Conservation (phyloP, 2,329 filamentous ascomycete genomes). For the Cryphonectria parasitica region DNA sequence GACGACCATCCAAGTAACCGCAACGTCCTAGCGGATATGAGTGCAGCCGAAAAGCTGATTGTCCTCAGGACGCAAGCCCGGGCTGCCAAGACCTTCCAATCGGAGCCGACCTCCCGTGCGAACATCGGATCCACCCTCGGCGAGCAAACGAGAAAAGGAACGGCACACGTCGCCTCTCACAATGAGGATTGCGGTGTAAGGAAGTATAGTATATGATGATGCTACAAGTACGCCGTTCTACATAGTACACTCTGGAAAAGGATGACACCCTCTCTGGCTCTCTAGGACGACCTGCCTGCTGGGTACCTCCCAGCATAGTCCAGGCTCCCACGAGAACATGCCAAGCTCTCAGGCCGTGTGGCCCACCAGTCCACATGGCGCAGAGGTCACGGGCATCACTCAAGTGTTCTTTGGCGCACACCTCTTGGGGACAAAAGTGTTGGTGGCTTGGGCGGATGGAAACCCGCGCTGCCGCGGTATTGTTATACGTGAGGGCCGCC, state of each 20-base stretch:
- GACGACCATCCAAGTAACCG: background rate
- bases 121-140: background rate
- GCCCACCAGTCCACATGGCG: conserved; percentile 5
- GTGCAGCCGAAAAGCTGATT: background rate
- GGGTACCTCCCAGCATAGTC: background rate
- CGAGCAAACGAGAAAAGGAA: background rate
- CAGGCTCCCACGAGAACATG: conserved; percentile 3
- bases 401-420: background rate
- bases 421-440: background rate
- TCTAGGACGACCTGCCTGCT: background rate
- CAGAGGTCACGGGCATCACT: background rate
- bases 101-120: background rate
- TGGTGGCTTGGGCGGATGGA: background rate
- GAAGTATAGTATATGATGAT: background rate
- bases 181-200: background rate
- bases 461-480: background rate
- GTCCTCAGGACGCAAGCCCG: background rate
- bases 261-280: background rate
- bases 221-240: background rate
- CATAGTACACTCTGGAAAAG: background rate
- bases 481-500: background rate
- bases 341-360: background rate
- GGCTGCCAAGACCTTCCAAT: background rate
- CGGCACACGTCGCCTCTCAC: background rate
- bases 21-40: background rate